Evolutionary conservation across 2,329 filamentous ascomycete genomes (phyloP).

Genomic region (Rasamsonia emersonii): DNA sequence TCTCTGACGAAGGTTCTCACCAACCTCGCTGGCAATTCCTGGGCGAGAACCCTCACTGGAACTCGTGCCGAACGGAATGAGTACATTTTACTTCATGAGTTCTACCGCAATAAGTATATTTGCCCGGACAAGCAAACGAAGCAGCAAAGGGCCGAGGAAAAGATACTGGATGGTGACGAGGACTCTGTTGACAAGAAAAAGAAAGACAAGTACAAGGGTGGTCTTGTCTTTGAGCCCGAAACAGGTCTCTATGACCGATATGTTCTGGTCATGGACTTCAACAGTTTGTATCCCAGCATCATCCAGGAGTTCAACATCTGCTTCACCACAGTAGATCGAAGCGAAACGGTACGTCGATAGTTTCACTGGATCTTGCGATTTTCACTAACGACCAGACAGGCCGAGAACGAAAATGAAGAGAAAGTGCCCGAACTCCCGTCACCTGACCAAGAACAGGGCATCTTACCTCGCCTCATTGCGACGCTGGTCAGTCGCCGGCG

Average conservation of each 20-base stretch:
- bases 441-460: slow-evolving; percentile 65
- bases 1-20: slow-evolving; percentile 91
- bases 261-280: slow-evolving; percentile 99
- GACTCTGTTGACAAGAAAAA: slow-evolving; percentile 70
- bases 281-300: slow-evolving; percentile 95
- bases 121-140: slow-evolving; percentile 92
- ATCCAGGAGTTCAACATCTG: slow-evolving; percentile 99
- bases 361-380: not conserved
- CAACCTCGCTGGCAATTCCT: slow-evolving; percentile 94
- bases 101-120: slow-evolving; percentile 94
- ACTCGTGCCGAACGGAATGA: slow-evolving; percentile 97
- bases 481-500: slow-evolving; percentile 82
- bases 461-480: slow-evolving; percentile 82
- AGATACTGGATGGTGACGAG: slow-evolving; percentile 55
- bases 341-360: slow-evolving; percentile 51
- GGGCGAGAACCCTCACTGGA: slow-evolving; percentile 90
- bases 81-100: slow-evolving; percentile 97
- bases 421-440: slow-evolving; percentile 77
- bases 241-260: slow-evolving; percentile 98
- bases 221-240: slow-evolving; percentile 95
- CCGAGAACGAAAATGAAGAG: slow-evolving; percentile 68
- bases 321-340: slow-evolving; percentile 90
- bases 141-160: slow-evolving; percentile 64
- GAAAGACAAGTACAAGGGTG: slow-evolving; percentile 98
- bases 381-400: slow-evolving; percentile 15